A percentile compares a stretch with the other conserved stretches of the same genome.
These are phyloP conservation scores for Xylaria sp. DNA, from an alignment of 2,329 filamentous ascomycete species.

Conservation along the genomic window DNA sequence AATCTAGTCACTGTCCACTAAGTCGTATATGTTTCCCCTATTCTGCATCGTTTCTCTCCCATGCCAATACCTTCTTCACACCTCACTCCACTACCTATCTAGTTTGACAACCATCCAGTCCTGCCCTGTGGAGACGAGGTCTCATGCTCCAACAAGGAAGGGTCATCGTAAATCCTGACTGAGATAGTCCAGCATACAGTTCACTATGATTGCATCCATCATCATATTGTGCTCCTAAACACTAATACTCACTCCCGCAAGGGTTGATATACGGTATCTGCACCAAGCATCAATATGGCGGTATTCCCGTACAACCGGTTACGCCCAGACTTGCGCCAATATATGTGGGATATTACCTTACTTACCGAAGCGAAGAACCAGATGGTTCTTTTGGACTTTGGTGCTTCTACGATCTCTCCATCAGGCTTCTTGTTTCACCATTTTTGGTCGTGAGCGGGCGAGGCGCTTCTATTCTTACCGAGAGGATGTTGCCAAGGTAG, in stretches of 20 bases:
- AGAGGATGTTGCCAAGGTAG: too few species aligned
- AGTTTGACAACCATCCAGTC: background rate
- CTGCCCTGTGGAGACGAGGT: too few species aligned
- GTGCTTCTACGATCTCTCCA: background rate
- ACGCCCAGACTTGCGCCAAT: background rate
- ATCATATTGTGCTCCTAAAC: background rate
- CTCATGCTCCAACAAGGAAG: background rate
- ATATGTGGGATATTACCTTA: background rate
- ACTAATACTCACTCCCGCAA: background rate
- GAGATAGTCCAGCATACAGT: background rate
- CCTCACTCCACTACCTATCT: background rate
- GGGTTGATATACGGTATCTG: background rate
- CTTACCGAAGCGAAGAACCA: conserved; percentile 3
- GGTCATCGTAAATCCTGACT: background rate
- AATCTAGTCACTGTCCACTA: background rate
- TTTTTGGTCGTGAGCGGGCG: conserved; percentile 4
- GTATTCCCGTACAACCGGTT: background rate
- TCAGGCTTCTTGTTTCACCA: conserved; percentile 5
- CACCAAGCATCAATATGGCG: background rate
- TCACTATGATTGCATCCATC: background rate
- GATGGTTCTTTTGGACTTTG: background rate
- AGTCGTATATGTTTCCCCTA: background rate
- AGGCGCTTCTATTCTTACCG: conserved; percentile 10
- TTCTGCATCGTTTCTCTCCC: background rate
- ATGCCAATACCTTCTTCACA: background rate